A percentile compares a stretch with the other conserved stretches of the same genome.
Evolutionary conservation across 306 rosid species (phyloP).

Genomic region (Cucurbita pepo): DNA sequence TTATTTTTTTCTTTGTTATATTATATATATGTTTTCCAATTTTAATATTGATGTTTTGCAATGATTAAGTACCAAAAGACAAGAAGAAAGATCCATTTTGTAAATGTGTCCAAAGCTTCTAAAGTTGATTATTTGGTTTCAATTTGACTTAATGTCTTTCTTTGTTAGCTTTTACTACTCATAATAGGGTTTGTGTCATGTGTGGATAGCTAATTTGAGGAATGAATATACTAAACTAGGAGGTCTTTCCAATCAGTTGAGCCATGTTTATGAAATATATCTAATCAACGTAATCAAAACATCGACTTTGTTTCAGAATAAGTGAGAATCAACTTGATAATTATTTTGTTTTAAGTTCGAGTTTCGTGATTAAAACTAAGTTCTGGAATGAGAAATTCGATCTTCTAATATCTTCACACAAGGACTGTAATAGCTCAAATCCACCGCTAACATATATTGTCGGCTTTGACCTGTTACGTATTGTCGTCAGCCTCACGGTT

Average conservation of each 20-base stretch:
- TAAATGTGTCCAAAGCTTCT: neutral
- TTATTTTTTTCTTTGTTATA: neutral
- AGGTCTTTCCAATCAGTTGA: neutral
- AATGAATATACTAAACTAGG: neutral
- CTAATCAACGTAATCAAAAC: neutral
- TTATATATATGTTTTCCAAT: neutral
- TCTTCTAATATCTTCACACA: too few species aligned
- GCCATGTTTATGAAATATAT: neutral
- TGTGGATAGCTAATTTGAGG: neutral
- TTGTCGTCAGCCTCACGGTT: too few species aligned
- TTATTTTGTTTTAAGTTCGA: neutral
- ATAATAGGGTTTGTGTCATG: neutral
- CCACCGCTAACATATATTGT: too few species aligned
- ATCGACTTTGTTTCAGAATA: neutral
- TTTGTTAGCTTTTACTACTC: neutral
- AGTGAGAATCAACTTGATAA: neutral
- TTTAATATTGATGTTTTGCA: neutral
- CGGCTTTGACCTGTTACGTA: too few species aligned
- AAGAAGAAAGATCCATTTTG: neutral
- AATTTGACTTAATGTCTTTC: neutral
- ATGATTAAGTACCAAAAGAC: neutral
- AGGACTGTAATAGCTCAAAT: too few species aligned
- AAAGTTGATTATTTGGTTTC: neutral
- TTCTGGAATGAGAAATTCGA: too few species aligned
- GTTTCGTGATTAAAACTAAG: too few species aligned